These are phyloP conservation scores for Salix brachista DNA, from an alignment of 345 rosid genomes.

Conservation along the genomic window DNA sequence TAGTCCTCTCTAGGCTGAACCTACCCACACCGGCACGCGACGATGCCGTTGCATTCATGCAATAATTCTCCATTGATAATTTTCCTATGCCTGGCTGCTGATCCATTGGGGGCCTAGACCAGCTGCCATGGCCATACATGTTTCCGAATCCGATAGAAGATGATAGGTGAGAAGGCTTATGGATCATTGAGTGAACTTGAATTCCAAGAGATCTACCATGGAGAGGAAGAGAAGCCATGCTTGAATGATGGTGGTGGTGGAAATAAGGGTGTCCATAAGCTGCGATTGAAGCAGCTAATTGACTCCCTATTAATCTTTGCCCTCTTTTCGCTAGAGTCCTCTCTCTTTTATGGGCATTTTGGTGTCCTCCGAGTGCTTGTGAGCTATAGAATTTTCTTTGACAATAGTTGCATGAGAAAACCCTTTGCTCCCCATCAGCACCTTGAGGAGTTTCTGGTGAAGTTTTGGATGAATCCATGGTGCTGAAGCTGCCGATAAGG, in stretches of 20 bases:
- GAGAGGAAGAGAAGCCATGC: conserved; percentile 50
- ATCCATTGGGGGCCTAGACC: conserved; percentile 45
- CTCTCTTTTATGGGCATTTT: conserved; percentile 27
- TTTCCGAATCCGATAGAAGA: conserved; percentile 31
- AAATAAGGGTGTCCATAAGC: conserved; percentile 51
- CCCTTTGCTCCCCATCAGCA: conserved; percentile 4
- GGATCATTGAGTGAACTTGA: conserved; percentile 60
- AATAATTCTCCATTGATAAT: conserved; percentile 33
- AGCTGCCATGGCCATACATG: conserved; percentile 32
- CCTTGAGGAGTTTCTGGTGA: conserved; percentile 19
- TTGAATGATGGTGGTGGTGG: conserved; percentile 30
- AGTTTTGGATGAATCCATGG: conserved; percentile 21
- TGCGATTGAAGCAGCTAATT: conserved; percentile 18
- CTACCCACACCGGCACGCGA: conserved; percentile 32
- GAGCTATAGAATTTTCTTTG: conserved; percentile 24
- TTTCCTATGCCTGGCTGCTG: conserved; percentile 58
- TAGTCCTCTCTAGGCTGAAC: conserved; percentile 34
- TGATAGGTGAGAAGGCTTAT: conserved; percentile 34
- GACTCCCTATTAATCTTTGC: conserved; percentile 37
- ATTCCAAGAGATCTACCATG: conserved; percentile 56
- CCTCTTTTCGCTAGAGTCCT: conserved; percentile 35
- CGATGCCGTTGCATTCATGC: conserved; percentile 13
- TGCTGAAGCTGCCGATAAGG: conserved; percentile 50
- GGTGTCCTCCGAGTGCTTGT: conserved; percentile 30
- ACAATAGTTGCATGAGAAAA: conserved; percentile 25